Evolutionary conservation across 108 stramenopile species (phyloP), one percentile per base, ranked within the genome.

Genomic region (Cyclotella cryptica): DNA sequence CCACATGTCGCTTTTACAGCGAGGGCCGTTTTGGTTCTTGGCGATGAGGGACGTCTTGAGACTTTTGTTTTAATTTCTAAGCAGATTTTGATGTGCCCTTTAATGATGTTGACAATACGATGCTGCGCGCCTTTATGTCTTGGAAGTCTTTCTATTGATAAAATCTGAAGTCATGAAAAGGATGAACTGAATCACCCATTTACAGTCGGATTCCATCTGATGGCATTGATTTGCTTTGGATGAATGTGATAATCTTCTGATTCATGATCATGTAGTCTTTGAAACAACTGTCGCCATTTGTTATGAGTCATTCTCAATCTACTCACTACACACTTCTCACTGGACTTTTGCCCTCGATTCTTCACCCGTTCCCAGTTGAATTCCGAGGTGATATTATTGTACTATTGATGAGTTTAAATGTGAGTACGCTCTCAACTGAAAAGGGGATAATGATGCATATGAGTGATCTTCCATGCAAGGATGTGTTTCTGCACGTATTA

Each of bases 61-160:
- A 81, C 80, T 81, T 81, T 69, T 81, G 80, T 81, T 81, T 81
- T 81, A 81, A 81, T 75, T 81, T 81, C 80, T 81, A 70, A 81
- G 80, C 80, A 81, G 80, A 69, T 21, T 4, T 18, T 58, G 24
- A 19, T 51, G n/a, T 51, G 17, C n/a, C 49, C 19, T 8, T 17
- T 7, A 19, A 51, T 51, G 49, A 51, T 3, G 19, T 3, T 19
- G n/a, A n/a, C n/a, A n/a, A n/a, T n/a, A n/a, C n/a, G n/a, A n/a
- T n/a, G n/a, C n/a, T n/a, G n/a, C n/a, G n/a, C n/a, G n/a, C n/a
- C n/a, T n/a, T n/a, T n/a, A n/a, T n/a, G n/a, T n/a, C n/a, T n/a
- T n/a, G n/a, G n/a, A n/a, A n/a, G n/a, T n/a, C n/a, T n/a, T n/a
- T n/a, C n/a, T n/a, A n/a, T n/a, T n/a, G n/a, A n/a, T n/a, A n/a